Conservation (phyloP, 2,329 filamentous ascomycete species). For the Arachnopeziza araneosa region DNA sequence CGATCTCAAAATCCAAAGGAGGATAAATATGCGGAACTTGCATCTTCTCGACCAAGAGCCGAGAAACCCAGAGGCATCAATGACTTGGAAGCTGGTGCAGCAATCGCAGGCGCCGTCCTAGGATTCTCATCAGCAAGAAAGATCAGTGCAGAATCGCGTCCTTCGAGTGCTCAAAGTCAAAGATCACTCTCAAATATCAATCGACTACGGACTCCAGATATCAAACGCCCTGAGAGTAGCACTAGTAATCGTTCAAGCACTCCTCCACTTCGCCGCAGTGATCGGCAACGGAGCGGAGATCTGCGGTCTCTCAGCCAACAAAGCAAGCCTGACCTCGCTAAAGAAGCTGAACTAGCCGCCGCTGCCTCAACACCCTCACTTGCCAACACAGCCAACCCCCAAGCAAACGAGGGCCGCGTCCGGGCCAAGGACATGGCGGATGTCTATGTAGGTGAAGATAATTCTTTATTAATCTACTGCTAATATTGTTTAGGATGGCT, state of each 20-base stretch:
- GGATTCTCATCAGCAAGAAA: slow-evolving; percentile 28
- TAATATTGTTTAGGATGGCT: slow-evolving; percentile 65
- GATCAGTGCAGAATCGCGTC: slow-evolving; percentile 27
- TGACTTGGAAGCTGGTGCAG: slow-evolving; percentile 23
- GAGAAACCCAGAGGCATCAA: slow-evolving; percentile 20
- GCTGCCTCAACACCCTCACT: slow-evolving; percentile 27
- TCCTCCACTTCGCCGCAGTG: slow-evolving; percentile 65
- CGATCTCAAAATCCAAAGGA: slow-evolving; percentile 18
- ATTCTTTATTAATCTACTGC: slow-evolving; percentile 1
- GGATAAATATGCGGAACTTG: slow-evolving; percentile 26
- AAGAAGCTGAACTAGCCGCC: slow-evolving; percentile 40
- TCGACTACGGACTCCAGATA: slow-evolving; percentile 29
- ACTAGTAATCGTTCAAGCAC: slow-evolving; percentile 51
- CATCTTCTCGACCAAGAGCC: slow-evolving; percentile 18
- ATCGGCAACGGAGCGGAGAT: slow-evolving; percentile 67
- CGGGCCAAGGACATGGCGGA: slow-evolving; percentile 84
- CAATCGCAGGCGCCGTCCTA: slow-evolving; percentile 21
- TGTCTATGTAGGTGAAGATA: slow-evolving; percentile 71
- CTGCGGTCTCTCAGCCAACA: slow-evolving; percentile 62
- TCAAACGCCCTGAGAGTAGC: slow-evolving; percentile 55
- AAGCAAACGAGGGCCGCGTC: slow-evolving; percentile 82
- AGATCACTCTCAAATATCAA: slow-evolving; percentile 28
- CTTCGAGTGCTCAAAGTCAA: slow-evolving; percentile 24
- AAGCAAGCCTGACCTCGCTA: slow-evolving; percentile 34
- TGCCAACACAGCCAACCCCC: slow-evolving; percentile 56